Percentiles rank a stretch among this genome's conserved stretches.
Evolutionary conservation across 495 filamentous ascomycete species (phyloP).

Genomic region (Hypoxylon fragiforme): DNA sequence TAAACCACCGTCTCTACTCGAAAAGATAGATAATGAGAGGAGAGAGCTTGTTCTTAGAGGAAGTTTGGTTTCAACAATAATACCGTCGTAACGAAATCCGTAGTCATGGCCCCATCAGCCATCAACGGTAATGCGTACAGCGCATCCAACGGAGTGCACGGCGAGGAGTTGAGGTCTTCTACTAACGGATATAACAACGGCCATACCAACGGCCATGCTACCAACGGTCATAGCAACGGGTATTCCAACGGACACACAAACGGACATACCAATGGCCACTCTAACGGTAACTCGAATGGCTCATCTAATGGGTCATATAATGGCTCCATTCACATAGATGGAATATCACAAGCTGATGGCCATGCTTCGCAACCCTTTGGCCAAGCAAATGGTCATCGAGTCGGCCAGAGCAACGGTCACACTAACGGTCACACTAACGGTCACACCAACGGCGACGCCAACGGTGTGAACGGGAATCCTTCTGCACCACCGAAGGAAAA

Average conservation of each 20-base stretch:
- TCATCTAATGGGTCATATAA: constrained; percentile 31
- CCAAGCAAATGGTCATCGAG: constrained; percentile 14
- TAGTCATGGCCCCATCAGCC: constrained; percentile 49
- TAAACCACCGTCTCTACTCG: constrained; percentile 32
- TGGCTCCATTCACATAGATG: constrained; percentile 16
- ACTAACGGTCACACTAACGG: constrained; percentile 32
- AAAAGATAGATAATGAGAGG: no score
- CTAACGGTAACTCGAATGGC: constrained; percentile 14
- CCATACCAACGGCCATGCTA: constrained; percentile 43
- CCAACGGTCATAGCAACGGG: constrained; percentile 20
- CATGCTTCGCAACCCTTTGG: constrained; percentile 15
- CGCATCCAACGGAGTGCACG: constrained; percentile 34
- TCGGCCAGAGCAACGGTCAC: constrained; percentile 5
- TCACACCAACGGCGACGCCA: not conserved
- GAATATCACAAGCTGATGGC: constrained; percentile 18
- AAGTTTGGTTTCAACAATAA: constrained; percentile 22
- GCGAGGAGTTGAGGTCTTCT: constrained; percentile 37
- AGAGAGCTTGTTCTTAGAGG: constrained; percentile 24
- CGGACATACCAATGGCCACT: constrained; percentile 14
- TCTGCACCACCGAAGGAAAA: constrained; percentile 25
- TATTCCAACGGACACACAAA: constrained; percentile 18
- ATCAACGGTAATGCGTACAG: constrained; percentile 44
- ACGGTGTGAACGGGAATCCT: constrained; percentile 14
- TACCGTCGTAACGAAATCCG: constrained; percentile 36
- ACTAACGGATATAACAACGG: constrained; percentile 45